These are phyloP conservation scores for Aspergillus sojae DNA, from an alignment of 2,329 filamentous ascomycete species.

Conservation along the genomic window DNA sequence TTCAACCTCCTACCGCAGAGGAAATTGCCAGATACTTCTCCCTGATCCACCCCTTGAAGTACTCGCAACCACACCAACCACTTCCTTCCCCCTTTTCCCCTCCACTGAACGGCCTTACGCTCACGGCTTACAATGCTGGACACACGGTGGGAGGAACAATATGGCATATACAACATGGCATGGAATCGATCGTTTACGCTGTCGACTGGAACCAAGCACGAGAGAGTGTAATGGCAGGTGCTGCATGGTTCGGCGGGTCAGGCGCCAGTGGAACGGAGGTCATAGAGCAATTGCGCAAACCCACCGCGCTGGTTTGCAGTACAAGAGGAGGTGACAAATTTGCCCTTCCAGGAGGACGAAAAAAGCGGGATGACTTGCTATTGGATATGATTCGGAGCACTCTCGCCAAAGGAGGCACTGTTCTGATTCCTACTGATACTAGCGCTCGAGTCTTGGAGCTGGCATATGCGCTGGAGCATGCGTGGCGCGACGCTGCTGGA, in stretches of 20 bases:
- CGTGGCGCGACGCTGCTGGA: slow-evolving; percentile 72
- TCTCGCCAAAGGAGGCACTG: slow-evolving; percentile 80
- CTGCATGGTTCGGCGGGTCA: slow-evolving; percentile 86
- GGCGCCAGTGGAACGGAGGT: slow-evolving; percentile 83
- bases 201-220: slow-evolving; percentile 98
- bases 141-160: slow-evolving; percentile 96
- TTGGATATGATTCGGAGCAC: slow-evolving; percentile 80
- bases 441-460: slow-evolving; percentile 92
- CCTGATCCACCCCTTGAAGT: slow-evolving; percentile 88
- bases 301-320: slow-evolving; percentile 91
- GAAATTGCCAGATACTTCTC: slow-evolving; percentile 94
- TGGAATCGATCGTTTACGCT: slow-evolving; percentile 96
- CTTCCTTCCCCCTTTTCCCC: slow-evolving; percentile 84
- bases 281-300: slow-evolving; percentile 88
- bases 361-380: slow-evolving; percentile 82
- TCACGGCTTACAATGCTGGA: slow-evolving; percentile 95
- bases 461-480: slow-evolving; percentile 87
- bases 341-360: slow-evolving; percentile 70
- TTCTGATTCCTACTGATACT: slow-evolving; percentile 91
- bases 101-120: slow-evolving; percentile 84
- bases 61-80: slow-evolving; percentile 93
- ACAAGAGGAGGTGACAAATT: slow-evolving; percentile 75
- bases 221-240: slow-evolving; percentile 91
- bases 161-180: slow-evolving; percentile 96
- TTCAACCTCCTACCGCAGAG: slow-evolving; percentile 74